Evolutionary conservation across 345 rosid species (phyloP), one percentile per base, ranked within the genome.

Genomic region (Gossypium arboreum): DNA sequence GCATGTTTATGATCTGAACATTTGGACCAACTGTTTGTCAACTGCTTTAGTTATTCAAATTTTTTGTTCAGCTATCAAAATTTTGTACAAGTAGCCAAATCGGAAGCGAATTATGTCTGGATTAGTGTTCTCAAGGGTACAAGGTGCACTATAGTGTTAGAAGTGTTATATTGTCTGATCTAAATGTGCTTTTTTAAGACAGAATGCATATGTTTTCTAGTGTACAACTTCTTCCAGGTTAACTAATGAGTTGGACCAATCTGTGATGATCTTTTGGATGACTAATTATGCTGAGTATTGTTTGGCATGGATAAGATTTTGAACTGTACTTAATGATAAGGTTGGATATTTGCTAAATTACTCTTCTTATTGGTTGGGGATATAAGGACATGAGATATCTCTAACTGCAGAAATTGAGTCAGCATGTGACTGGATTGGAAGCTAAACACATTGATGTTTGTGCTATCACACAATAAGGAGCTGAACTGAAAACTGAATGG

Each of bases 21-120:
- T 66, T 66, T 45, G 71, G 71, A 50, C 29, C 71, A 45, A 44
- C 55, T 44, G n/a, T 66, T 45, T 18, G 70, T 17, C 29, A 18
- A 66, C 17, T 18, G 54, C 3, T 18, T 24, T 44, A 64, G 50
- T 43, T 43, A 62, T 64, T 64, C 50, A 18, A 47, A 20, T 20
- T 20, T 20, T 4, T 43, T 65, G 16, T 20, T 44, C 29, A 18
- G 16, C 52, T 43, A 44, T 43, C 27, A 66, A 43, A 66, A 68
- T 12, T 13, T 15, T 24, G 20, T 22, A 45, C 0, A n/a, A 22
- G 41, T 47, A 7, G 29, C 41, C 55, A 67, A 67, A 67, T 41
- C 4, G 13, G 18, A 66, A 45, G 29, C 16, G 54, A 22, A 66
- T 39, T 65, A 17, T 66, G 60, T 56, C 60, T 56, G 20, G 20